Evolutionary conservation across 352 stramenopile species (phyloP).

Genomic region (Phytophthora nicotianae): DNA sequence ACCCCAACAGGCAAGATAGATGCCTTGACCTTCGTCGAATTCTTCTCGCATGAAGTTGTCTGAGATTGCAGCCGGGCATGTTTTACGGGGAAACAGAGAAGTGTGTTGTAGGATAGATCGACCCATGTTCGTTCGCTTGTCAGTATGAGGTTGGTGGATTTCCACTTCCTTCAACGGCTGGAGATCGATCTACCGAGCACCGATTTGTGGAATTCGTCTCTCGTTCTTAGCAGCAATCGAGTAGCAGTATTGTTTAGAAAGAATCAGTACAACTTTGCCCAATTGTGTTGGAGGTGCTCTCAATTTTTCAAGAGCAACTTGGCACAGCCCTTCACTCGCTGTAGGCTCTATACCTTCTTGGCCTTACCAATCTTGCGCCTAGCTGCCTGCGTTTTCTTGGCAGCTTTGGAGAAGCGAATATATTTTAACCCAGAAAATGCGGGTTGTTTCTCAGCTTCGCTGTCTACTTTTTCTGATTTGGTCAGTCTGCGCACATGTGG

Average conservation of each 20-base stretch:
- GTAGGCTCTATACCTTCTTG: background rate
- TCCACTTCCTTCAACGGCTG: background rate
- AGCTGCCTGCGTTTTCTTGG: background rate
- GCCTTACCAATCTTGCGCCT: background rate
- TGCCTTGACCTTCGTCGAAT: background rate
- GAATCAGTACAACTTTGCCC: background rate
- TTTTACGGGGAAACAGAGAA: background rate
- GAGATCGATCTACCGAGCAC: constrained; percentile 1
- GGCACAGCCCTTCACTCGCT: background rate
- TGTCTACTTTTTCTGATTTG: background rate
- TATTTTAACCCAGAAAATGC: background rate
- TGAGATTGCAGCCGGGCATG: constrained; percentile 8
- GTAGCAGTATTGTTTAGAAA: constrained; percentile 1
- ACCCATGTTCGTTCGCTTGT: constrained; percentile 11
- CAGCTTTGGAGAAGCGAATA: constrained; percentile 5
- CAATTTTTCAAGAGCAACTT: background rate
- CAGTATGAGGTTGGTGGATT: background rate
- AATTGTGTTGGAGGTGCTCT: background rate
- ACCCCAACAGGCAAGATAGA: constrained; percentile 2
- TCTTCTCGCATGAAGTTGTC: constrained; percentile 4
- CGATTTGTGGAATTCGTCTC: constrained; percentile 1
- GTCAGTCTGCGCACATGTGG: background rate
- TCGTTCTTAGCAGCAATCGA: background rate
- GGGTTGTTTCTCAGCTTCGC: background rate
- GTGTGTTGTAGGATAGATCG: background rate